Evolutionary conservation across 345 rosid species (phyloP), one percentile per base, ranked within the genome.

Genomic region (Eucalyptus paniculata): DNA sequence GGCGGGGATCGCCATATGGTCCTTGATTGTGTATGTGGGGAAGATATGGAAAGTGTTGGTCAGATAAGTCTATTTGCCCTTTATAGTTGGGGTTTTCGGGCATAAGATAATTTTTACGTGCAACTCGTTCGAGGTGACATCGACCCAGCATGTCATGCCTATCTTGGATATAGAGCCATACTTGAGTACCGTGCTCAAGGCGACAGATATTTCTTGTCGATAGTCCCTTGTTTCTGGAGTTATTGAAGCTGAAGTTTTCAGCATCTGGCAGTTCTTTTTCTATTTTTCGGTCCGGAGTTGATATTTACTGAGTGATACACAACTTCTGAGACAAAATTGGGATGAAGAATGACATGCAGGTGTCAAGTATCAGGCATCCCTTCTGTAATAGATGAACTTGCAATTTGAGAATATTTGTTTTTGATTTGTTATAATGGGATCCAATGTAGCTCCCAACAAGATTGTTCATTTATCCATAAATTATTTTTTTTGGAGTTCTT

Each of bases 1-100:
- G 6, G 99, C 99, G 12, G 97, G 99, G 90, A 96, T 98, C 72
- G 96, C 99, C 44, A 86, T 97, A 53, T 97, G 98, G 98, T 98
- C 99, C 86, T 93, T 98, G 90, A 93, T 92, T 81, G 97, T 98
- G 89, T 98, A 98, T 89, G 94, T 96, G 97, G 93, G 94, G 92
- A 97, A 96, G 93, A 97, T 98, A 91, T 92, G 94, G 92, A 93
- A 93, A 93, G 97, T 96, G 86, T 89, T 98, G 90, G 91, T 96
- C 87, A 95, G 96, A 93, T 96, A 95, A 72, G 51, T 51, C 85
- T 51, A 67, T 34, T 34, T 50, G 34, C n/a, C 85, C 72, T 2
- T 28, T 12, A 45, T 69, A 17, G 49, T 9, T 26, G 53, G 51
- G 40, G 47, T 34, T 53, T 86, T 86, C 11, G 28, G 85, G 85